phyloP scores from a whole-genome alignment of 768 basidiomycete species.

The Suillus decipiens region DNA sequence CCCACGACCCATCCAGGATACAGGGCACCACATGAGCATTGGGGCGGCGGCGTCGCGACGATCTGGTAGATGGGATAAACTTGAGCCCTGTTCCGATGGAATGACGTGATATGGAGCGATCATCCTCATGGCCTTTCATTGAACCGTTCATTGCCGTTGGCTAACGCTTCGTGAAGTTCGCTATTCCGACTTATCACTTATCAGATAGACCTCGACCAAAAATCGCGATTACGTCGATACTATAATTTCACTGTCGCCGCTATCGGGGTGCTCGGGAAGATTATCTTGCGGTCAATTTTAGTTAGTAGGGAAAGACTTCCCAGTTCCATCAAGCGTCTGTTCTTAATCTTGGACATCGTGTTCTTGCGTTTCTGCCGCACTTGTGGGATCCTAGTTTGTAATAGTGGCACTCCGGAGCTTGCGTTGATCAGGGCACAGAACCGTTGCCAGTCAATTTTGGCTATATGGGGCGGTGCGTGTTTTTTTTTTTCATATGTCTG shows the following conservation, averaged over 20 bases:
- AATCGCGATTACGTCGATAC: not conserved
- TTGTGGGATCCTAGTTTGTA: not conserved
- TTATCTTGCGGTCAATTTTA: not conserved
- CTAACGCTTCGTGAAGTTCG: not conserved
- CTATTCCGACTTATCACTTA: conserved; percentile 2
- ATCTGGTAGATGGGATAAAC: not conserved
- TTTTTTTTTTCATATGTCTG: not conserved
- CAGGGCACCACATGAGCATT: not conserved
- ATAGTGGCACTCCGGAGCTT: not conserved
- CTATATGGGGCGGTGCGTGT: conserved; percentile 1
- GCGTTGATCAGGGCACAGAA: not conserved
- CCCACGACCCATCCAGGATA: not conserved
- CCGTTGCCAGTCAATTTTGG: not conserved
- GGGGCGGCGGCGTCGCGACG: not conserved
- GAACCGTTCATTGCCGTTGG: not conserved
- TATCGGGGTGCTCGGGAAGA: not conserved
- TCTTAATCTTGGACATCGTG: not conserved
- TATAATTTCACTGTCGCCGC: conserved; percentile 1
- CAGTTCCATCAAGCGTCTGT: not conserved
- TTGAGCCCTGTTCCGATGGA: not conserved
- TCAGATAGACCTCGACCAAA: conserved; percentile 1
- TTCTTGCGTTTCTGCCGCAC: not conserved
- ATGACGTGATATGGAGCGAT: conserved; percentile 2
- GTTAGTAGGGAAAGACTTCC: not conserved
- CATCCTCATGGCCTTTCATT: conserved; percentile 1